These are phyloP conservation scores for Camelina laxa DNA, from an alignment of 345 rosid genomes.

Conservation along the genomic window DNA sequence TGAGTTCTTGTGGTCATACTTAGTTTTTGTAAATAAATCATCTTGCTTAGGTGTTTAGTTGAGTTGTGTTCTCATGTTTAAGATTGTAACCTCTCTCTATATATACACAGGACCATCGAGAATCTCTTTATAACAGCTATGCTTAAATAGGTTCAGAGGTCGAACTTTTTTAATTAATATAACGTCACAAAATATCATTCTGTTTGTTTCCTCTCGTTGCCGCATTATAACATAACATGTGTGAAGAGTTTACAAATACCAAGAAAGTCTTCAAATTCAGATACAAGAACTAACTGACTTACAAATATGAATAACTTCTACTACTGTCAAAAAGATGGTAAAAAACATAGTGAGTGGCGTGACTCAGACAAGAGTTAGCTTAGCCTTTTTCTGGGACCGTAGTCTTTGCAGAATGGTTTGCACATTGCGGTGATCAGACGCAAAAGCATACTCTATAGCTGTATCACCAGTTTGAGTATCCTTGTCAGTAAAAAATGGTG, in stretches of 20 bases:
- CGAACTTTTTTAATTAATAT: too few relatives aligned
- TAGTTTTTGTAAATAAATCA: too few relatives aligned
- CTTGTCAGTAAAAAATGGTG: constrained; percentile 62
- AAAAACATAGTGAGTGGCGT: constrained; percentile 50
- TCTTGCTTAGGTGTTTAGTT: not conserved
- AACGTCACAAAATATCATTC: not conserved
- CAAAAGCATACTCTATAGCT: constrained; percentile 49
- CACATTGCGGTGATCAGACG: constrained; percentile 71
- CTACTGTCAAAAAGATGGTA: constrained; percentile 35
- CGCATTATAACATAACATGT: not conserved
- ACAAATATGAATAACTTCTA: constrained; percentile 29
- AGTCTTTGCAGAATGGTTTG: constrained; percentile 76
- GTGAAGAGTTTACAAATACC: constrained; percentile 6
- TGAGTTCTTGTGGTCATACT: not conserved
- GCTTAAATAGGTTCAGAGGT: not conserved
- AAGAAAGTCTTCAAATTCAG: not conserved
- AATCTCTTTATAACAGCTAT: not conserved
- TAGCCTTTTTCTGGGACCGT: constrained; percentile 69
- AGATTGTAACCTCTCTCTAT: not conserved
- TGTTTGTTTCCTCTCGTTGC: not conserved
- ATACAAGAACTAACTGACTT: constrained; percentile 2
- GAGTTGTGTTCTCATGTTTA: not conserved
- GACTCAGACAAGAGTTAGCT: constrained; percentile 84
- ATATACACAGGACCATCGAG: not conserved
- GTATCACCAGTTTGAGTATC: constrained; percentile 57